Evolutionary conservation across 441 rosid species (phyloP), one percentile per base, ranked within the genome.

Genomic region (Populus hybrid): DNA sequence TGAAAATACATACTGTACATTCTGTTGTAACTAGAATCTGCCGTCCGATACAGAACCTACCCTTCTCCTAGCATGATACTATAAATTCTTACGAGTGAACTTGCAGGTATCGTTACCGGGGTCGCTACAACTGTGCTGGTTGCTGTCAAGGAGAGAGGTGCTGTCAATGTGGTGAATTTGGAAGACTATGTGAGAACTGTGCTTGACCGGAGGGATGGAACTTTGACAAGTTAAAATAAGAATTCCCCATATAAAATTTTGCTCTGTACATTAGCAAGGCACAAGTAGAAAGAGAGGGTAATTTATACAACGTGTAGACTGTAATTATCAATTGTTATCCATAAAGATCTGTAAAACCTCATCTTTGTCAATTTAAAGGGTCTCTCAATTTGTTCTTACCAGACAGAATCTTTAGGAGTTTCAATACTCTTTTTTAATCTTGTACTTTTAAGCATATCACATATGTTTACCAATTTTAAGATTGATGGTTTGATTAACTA

Each of bases 141-240:
- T 40, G 73, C 73, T n/a, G 73, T 70, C 18, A 40, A 70, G 12
- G 73, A 70, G 23, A 40, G 61, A 70, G 73, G 73, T 12, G 24
- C 50, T 36, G 61, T 70, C 73, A 70, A 70, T 35, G 73, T 70
- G 73, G 24, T 70, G 73, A 70, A 23, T 40, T 70, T 70, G 73
- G 73, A 70, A 70, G 73, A 70, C 12, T 70, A 35, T 24, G 61
- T 70, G 24, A 40, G 28, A 70, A 54, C 42, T 0, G 61, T 38
- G 6, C 61, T 40, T 6, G 61, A 24, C 16, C 50, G 35, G 54
- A 42, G 61, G 54, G 73, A 70, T 24, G 54, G 61, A 12, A 70
- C 16, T 42, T 23, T 40, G 50, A 40, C 73, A 8, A 50, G 18
- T 24, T 73, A 46, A 46, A 46, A 46, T 12, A 14, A 12, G 6